Evolutionary conservation across 345 rosid genomes (phyloP), one percentile per base, ranked within the genome.

Genomic region (Adansonia digitata): DNA sequence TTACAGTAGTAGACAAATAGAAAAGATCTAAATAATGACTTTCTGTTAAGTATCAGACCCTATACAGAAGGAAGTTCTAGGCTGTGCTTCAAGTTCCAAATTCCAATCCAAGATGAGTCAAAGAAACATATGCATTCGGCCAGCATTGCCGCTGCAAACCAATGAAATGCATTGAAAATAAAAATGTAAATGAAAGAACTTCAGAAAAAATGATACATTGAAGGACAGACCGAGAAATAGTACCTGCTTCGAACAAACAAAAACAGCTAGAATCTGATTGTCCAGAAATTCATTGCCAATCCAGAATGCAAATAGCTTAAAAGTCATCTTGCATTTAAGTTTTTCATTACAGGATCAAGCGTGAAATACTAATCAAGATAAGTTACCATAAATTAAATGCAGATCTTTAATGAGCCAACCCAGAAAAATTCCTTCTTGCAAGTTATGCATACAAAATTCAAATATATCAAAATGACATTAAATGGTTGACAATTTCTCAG

Each of bases 21-120:
- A 37, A 39, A 34, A 22, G 11, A 71, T 51, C 62, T 71, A 55
- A 52, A 24, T 71, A 49, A 40, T 55, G 37, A 71, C 62, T 52
- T 70, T 71, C 74, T 71, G 74, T 55, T 55, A 55, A 71, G 74
- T 71, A 55, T 39, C 74, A 40, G 74, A 56, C 64, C 74, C 74
- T 55, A 71, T 71, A 71, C 72, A 71, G 74, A 35, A 52, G 73
- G 40, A 51, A 70, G 61, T 70, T 51, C 45, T 55, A 71, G 60
- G 74, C 65, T 71, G 64, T 39, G 74, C 74, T 71, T 71, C 74
- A 71, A 55, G 74, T 39, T 71, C 74, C 74, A 71, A 55, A 65
- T 39, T 71, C 74, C 74, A 71, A 71, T 71, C 74, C 74, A 71
- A 42, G 63, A 53, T 37, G 63, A 39, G 61, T 71, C 63, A 71